Conservation (phyloP, 331 rosid genomes). For the Cydonia oblonga region DNA sequence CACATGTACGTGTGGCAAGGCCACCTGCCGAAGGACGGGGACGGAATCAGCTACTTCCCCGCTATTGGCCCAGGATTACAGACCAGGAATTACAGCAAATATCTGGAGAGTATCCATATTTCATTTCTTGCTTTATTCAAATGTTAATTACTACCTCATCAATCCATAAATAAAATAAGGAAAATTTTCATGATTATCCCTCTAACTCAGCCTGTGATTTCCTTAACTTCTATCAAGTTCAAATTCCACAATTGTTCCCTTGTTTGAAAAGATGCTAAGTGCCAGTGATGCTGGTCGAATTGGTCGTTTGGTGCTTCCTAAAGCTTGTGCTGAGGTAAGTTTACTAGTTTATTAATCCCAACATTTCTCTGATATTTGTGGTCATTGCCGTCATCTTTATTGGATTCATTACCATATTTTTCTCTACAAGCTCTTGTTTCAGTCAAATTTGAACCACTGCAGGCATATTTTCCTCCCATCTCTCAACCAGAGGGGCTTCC, state of each 20-base stretch:
- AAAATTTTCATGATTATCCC: slow-evolving; percentile 1
- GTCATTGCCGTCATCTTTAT: not conserved
- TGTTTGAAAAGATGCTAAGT: slow-evolving; percentile 98
- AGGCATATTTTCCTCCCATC: slow-evolving; percentile 98
- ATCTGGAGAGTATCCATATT: slow-evolving; percentile 93
- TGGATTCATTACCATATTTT: not conserved
- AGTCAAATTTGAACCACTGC: slow-evolving; percentile 28
- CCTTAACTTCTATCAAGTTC: slow-evolving; percentile 74
- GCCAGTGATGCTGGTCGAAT: slow-evolving; percentile 99
- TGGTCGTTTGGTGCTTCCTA: slow-evolving; percentile 96
- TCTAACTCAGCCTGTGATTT: slow-evolving; percentile 10
- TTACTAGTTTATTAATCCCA: not conserved
- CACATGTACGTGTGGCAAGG: slow-evolving; percentile 93
- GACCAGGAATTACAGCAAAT: slow-evolving; percentile 96
- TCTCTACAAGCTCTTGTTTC: not conserved
- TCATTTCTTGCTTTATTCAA: not conserved
- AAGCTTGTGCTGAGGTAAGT: slow-evolving; percentile 98
- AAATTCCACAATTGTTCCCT: slow-evolving; percentile 86
- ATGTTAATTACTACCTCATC: not conserved
- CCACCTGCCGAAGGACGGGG: slow-evolving; percentile 99
- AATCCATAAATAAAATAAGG: not conserved
- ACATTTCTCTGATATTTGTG: slow-evolving; percentile 8
- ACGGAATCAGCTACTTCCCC: slow-evolving; percentile 97
- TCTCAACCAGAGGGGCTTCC: slow-evolving; percentile 99
- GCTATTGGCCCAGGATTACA: slow-evolving; percentile 98